These are phyloP conservation scores for Flaveria sonorensis DNA, from an alignment of 129 eudicot species.

Conservation along the genomic window DNA sequence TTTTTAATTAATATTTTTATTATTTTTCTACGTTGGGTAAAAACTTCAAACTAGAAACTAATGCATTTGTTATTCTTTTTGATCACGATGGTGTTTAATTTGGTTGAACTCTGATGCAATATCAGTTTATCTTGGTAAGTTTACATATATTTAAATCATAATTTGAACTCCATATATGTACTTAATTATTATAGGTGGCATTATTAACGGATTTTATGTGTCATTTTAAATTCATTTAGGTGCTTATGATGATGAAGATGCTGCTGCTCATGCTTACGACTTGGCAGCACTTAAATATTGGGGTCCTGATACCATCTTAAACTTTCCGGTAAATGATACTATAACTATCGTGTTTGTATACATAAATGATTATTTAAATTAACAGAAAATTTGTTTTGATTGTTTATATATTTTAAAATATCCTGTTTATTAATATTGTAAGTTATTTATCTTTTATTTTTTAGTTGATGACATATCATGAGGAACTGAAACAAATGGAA, in stretches of 20 bases:
- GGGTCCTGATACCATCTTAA: conserved; percentile 78
- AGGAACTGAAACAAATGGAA: conserved; percentile 72
- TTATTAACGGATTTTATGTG: not conserved
- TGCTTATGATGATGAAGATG: conserved; percentile 85
- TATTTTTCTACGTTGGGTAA: not conserved
- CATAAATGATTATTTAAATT: not conserved
- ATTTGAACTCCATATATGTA: not conserved
- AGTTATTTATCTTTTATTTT: not conserved
- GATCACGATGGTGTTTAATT: conserved; percentile 27
- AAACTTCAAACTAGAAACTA: not conserved
- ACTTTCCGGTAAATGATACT: conserved; percentile 63
- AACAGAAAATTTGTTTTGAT: not conserved
- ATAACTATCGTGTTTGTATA: not conserved
- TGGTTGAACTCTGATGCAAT: conserved; percentile 27
- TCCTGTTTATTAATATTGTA: not conserved
- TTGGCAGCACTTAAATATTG: conserved; percentile 85
- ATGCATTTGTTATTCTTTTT: conserved; percentile 22
- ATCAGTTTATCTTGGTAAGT: conserved; percentile 91
- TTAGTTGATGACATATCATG: conserved; percentile 62
- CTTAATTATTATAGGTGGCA: not conserved
- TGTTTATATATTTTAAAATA: not conserved
- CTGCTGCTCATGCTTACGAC: conserved; percentile 87
- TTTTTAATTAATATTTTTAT: not conserved
- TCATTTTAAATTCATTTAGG: conserved; percentile 36
- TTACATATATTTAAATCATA: not conserved